Evolutionary conservation across 768 basidiomycete genomes (phyloP).

Genomic region (Amanita fuliginea): DNA sequence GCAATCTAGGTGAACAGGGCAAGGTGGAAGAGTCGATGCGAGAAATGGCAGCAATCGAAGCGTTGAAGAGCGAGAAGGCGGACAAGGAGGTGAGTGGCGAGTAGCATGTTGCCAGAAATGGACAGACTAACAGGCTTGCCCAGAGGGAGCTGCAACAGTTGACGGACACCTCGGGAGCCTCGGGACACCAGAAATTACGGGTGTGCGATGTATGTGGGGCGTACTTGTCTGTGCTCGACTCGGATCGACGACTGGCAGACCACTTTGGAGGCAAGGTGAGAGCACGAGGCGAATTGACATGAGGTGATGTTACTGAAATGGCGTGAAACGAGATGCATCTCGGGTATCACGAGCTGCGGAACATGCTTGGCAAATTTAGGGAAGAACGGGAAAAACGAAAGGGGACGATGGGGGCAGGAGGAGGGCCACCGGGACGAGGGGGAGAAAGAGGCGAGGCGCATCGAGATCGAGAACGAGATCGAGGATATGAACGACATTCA

Average conservation of each 20-base stretch:
- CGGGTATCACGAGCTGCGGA: slow-evolving; percentile 95
- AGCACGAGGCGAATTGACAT: slow-evolving; percentile 10
- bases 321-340: slow-evolving; percentile 75
- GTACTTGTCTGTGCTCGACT: slow-evolving; percentile 96
- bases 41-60: slow-evolving; percentile 96
- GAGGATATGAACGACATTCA: slow-evolving; percentile 59
- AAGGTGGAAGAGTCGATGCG: slow-evolving; percentile 99
- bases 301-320: slow-evolving; percentile 12
- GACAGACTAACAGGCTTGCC: slow-evolving; percentile 8
- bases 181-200: slow-evolving; percentile 98
- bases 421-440: slow-evolving; percentile 29
- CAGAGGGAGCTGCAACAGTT: slow-evolving; percentile 91
- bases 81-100: slow-evolving; percentile 76
- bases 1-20: slow-evolving; percentile 78
- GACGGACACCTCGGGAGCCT: slow-evolving; percentile 96
- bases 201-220: slow-evolving; percentile 99
- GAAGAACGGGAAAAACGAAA: slow-evolving; percentile 84
- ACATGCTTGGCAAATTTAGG: slow-evolving; percentile 83
- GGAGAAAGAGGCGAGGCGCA: slow-evolving; percentile 43
- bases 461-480: slow-evolving; percentile 53
- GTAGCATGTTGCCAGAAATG: slow-evolving; percentile 15
- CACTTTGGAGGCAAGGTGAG: slow-evolving; percentile 99
- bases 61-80: slow-evolving; percentile 87
- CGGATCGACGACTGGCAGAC: slow-evolving; percentile 96
- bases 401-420: slow-evolving; percentile 28